phyloP scores from a whole-genome alignment of 148 eudicot genomes.

The Talinum fruticosum region DNA sequence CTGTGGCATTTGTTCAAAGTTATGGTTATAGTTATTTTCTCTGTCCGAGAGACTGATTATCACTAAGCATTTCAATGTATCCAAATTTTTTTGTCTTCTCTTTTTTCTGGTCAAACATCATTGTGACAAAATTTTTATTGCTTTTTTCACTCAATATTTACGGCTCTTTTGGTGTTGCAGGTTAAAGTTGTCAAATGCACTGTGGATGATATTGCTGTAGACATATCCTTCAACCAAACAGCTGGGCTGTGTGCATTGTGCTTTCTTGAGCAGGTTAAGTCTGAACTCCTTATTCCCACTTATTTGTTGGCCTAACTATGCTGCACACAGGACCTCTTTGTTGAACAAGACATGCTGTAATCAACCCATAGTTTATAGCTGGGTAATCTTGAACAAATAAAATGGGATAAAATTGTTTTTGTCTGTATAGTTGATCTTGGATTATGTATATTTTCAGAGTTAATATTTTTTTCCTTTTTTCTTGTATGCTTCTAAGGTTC shows the following conservation, averaged over 20 bases:
- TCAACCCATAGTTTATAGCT: neutral
- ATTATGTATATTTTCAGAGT: neutral
- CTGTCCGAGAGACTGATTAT: neutral
- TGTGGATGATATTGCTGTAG: slow-evolving; percentile 42
- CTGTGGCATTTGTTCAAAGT: too few relatives aligned
- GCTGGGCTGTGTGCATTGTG: slow-evolving; percentile 43
- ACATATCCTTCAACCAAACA: slow-evolving; percentile 53
- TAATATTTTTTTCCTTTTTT: neutral
- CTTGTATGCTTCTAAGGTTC: neutral
- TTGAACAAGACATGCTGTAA: neutral
- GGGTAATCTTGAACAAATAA: neutral
- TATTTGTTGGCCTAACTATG: neutral
- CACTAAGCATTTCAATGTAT: neutral
- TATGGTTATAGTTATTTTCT: too few relatives aligned
- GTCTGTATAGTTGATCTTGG: neutral
- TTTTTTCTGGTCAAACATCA: neutral
- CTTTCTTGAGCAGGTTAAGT: slow-evolving; percentile 48
- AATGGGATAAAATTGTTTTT: neutral
- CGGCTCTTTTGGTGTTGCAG: slow-evolving; percentile 24
- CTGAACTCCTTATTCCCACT: neutral
- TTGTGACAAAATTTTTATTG: neutral
- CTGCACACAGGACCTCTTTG: neutral
- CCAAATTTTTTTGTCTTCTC: neutral
- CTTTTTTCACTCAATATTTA: neutral
- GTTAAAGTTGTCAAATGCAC: slow-evolving; percentile 50